Percentiles rank a stretch among this genome's conserved stretches.
phyloP scores from a whole-genome alignment of 2,329 filamentous ascomycete species.

The Pseudogymnoascus sp. region DNA sequence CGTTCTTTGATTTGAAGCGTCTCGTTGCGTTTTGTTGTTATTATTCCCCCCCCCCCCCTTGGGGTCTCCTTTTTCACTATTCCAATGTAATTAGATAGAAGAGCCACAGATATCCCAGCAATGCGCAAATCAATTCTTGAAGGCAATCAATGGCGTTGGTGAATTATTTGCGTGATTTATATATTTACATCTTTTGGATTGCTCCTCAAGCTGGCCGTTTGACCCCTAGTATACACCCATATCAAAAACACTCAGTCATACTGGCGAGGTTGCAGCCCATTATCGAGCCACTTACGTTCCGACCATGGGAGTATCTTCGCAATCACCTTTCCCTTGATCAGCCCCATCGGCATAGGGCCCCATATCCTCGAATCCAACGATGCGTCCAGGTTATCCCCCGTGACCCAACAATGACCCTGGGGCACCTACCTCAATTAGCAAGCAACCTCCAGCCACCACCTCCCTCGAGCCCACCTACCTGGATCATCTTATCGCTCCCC shows the following conservation, averaged over 20 bases:
- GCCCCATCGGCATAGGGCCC: constrained; percentile 76
- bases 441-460: constrained; percentile 8
- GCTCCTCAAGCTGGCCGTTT: background rate
- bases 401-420: constrained; percentile 83
- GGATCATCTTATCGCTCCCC: constrained; percentile 46
- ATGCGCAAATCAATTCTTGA: background rate
- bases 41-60: constrained; percentile 19
- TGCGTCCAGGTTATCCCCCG: constrained; percentile 77
- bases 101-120: constrained; percentile 12
- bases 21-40: constrained; percentile 24
- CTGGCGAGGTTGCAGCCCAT: constrained; percentile 29
- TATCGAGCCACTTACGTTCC: constrained; percentile 45
- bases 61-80: constrained; percentile 18
- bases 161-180: constrained; percentile 16
- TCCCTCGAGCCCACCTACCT: constrained; percentile 32
- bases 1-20: constrained; percentile 21
- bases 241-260: background rate
- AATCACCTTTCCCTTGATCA: constrained; percentile 78
- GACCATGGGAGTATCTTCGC: constrained; percentile 48
- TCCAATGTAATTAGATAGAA: constrained; percentile 31
- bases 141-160: background rate
- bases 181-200: constrained; percentile 24
- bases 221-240: background rate
- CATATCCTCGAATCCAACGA: constrained; percentile 83
- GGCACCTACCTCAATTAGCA: constrained; percentile 57